Evolutionary conservation across 176 grass and related monocot species (phyloP).

Genomic region (Triticum timopheevii): DNA sequence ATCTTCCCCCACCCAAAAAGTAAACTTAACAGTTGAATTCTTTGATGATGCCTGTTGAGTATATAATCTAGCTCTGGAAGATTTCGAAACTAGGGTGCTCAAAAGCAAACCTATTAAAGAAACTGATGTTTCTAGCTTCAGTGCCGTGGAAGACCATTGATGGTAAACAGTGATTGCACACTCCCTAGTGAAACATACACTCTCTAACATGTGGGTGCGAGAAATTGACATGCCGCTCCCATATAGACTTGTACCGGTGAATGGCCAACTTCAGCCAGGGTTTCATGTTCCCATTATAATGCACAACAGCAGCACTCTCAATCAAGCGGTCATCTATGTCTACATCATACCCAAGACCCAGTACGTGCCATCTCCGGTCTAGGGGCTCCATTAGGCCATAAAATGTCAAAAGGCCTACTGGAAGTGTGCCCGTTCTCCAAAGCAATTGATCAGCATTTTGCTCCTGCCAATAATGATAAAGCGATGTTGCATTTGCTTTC

Average conservation of each 20-base stretch:
- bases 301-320: slow-evolving; percentile 92
- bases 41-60: slow-evolving; percentile 57
- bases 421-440: slow-evolving; percentile 85
- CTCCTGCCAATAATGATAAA: slow-evolving; percentile 94
- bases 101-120: slow-evolving; percentile 44
- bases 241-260: slow-evolving; percentile 79
- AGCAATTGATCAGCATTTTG: slow-evolving; percentile 82
- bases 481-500: slow-evolving; percentile 67
- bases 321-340: slow-evolving; percentile 96
- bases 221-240: slow-evolving; percentile 84
- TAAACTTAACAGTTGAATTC: slow-evolving; percentile 57
- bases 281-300: slow-evolving; percentile 97
- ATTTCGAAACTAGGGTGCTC: slow-evolving; percentile 51
- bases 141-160: slow-evolving; percentile 37
- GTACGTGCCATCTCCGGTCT: slow-evolving; percentile 94
- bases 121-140: slow-evolving; percentile 49
- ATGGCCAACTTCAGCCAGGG: slow-evolving; percentile 96
- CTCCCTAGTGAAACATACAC: slow-evolving; percentile 64
- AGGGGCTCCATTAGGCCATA: slow-evolving; percentile 91
- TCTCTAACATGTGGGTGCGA: slow-evolving; percentile 57
- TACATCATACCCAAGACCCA: slow-evolving; percentile 90
- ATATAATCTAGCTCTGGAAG: slow-evolving; percentile 59
- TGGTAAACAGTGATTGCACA: slow-evolving; percentile 28
- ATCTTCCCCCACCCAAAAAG: slow-evolving; percentile 55
- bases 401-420: slow-evolving; percentile 85